Conservation (phyloP, 1,284 basidiomycete genomes). For the Cryptococcus wingfieldii region DNA sequence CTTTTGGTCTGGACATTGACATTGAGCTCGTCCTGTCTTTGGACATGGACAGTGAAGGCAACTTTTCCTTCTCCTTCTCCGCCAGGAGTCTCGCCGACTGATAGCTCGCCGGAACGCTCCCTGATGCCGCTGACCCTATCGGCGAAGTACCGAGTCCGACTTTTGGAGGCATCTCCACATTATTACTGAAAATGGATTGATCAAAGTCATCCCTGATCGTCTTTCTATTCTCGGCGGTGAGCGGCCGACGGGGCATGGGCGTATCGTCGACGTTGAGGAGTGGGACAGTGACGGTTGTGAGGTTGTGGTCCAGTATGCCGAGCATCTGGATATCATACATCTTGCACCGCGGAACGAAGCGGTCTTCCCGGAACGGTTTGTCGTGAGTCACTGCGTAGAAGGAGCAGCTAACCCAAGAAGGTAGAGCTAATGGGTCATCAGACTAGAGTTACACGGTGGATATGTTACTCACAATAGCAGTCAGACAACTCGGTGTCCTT, state of each 20-base stretch:
- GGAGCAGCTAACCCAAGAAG: slow-evolving; percentile 48
- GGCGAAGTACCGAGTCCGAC: slow-evolving; percentile 3
- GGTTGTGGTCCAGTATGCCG: slow-evolving; percentile 81
- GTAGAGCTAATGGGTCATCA: slow-evolving; percentile 24
- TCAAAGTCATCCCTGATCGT: slow-evolving; percentile 35
- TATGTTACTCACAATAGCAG: slow-evolving; percentile 38
- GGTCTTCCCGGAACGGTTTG: slow-evolving; percentile 73
- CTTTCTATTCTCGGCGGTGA: slow-evolving; percentile 28
- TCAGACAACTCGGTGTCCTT: slow-evolving; percentile 38
- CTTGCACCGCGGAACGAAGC: slow-evolving; percentile 84
- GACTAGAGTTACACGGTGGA: not conserved
- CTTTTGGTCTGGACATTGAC: not conserved
- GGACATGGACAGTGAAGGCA: slow-evolving; percentile 8
- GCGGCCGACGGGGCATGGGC: slow-evolving; percentile 11
- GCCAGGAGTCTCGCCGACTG: slow-evolving; percentile 36
- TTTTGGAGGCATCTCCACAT: not conserved
- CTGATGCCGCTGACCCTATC: slow-evolving; percentile 7
- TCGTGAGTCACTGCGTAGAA: slow-evolving; percentile 49
- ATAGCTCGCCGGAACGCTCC: slow-evolving; percentile 28
- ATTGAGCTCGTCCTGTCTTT: slow-evolving; percentile 1
- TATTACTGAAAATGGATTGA: slow-evolving; percentile 26
- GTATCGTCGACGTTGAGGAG: slow-evolving; percentile 52
- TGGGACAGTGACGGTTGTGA: slow-evolving; percentile 79
- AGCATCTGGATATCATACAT: slow-evolving; percentile 95
- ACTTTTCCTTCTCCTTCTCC: slow-evolving; percentile 20